Percentiles rank a stretch among this genome's conserved stretches.
These are phyloP conservation scores for Fusarium xyrophilum DNA, from an alignment of 2,329 filamentous ascomycete species.

Conservation along the genomic window DNA sequence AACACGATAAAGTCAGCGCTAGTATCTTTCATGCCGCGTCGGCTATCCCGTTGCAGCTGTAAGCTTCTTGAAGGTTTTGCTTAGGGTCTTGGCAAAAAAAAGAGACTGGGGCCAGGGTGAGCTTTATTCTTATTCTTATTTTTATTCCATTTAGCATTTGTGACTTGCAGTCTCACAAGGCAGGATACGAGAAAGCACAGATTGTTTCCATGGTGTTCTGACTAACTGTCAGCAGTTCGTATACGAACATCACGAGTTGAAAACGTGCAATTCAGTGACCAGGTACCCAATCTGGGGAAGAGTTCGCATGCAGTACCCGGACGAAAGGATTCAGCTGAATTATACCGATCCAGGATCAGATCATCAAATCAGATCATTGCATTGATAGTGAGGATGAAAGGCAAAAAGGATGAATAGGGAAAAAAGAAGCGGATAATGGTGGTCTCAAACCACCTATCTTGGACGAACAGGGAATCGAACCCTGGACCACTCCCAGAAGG, in stretches of 20 bases:
- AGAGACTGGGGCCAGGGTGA: not conserved
- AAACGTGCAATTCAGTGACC: not conserved
- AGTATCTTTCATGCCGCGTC: not conserved
- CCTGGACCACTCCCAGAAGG: constrained; percentile 27
- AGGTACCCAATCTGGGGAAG: not conserved
- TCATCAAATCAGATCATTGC: not conserved
- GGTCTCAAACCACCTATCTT: constrained; percentile 12
- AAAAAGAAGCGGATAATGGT: constrained; percentile 9
- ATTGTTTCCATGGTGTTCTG: not conserved
- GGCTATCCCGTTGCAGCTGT: not conserved
- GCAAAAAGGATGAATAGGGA: not conserved
- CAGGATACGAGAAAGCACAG: not conserved
- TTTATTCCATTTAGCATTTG: not conserved
- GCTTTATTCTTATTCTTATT: not conserved
- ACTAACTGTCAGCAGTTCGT: not conserved
- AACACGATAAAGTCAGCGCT: not conserved
- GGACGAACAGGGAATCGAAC: constrained; percentile 35
- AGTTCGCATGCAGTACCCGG: not conserved
- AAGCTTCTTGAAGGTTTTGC: not conserved
- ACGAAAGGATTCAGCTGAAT: not conserved
- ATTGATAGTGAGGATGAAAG: not conserved
- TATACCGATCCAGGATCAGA: not conserved
- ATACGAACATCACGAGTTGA: not conserved
- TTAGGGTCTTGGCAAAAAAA: not conserved
- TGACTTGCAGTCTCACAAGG: not conserved